These are phyloP conservation scores for Phlebiopsis flavidoalba DNA, from an alignment of 768 basidiomycete species.

Conservation along the genomic window DNA sequence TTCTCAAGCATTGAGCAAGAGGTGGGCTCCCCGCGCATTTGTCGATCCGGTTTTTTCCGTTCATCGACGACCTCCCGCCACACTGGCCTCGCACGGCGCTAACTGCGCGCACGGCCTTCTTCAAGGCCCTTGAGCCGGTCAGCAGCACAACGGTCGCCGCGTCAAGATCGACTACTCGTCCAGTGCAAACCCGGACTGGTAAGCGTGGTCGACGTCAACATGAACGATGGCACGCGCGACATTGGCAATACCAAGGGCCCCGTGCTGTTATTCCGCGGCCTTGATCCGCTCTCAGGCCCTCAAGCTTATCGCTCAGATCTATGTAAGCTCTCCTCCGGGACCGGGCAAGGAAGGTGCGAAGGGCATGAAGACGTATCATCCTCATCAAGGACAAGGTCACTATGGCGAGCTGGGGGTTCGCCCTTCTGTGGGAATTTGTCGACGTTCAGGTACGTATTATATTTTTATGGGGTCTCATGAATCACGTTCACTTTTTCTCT, in stretches of 20 bases:
- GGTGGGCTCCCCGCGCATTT: conserved; percentile 85
- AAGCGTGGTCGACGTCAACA: conserved; percentile 47
- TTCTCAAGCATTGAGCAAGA: conserved; percentile 83
- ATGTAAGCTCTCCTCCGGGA: conserved; percentile 80
- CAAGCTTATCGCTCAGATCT: conserved; percentile 77
- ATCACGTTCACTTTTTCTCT: conserved; percentile 10
- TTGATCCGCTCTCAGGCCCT: conserved; percentile 84
- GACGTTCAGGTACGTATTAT: conserved; percentile 62
- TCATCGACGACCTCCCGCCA: conserved; percentile 83
- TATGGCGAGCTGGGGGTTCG: conserved; percentile 87
- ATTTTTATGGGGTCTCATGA: conserved; percentile 5
- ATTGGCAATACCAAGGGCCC: conserved; percentile 83
- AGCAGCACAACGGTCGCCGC: conserved; percentile 72
- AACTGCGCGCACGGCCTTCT: conserved; percentile 63
- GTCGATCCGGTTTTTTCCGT: conserved; percentile 88
- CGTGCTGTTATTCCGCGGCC: conserved; percentile 83
- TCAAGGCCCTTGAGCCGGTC: conserved; percentile 66
- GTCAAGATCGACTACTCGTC: conserved; percentile 97
- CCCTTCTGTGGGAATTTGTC: conserved; percentile 85
- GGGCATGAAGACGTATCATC: conserved; percentile 83
- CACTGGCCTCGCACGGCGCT: conserved; percentile 81
- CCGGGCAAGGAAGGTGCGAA: conserved; percentile 70
- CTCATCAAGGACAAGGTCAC: conserved; percentile 87
- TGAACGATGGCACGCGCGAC: conserved; percentile 94
- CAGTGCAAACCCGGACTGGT: conserved; percentile 69